Evolutionary conservation across 352 stramenopile genomes (phyloP).

Genomic region (Thalassiosira livingstoniorum): DNA sequence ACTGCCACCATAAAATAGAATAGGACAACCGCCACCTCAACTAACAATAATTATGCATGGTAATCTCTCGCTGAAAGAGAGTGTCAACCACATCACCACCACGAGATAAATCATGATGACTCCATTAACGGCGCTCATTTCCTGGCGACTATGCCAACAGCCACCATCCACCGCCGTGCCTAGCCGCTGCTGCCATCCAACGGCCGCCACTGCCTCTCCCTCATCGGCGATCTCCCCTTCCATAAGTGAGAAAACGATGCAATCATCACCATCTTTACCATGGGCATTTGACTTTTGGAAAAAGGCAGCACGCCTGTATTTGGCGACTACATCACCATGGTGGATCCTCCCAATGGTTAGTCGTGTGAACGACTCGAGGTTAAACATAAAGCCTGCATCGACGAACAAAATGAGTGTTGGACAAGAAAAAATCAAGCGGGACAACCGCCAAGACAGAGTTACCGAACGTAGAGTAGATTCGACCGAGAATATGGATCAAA

Average conservation of each 20-base stretch:
- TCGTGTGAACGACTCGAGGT: slow-evolving; percentile 29
- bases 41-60: background rate
- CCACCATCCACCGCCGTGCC: slow-evolving; percentile 10
- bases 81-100: background rate
- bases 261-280: slow-evolving; percentile 21
- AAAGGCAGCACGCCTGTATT: slow-evolving; percentile 4
- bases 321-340: slow-evolving; percentile 19
- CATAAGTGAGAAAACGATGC: slow-evolving; percentile 10
- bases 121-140: slow-evolving; percentile 6
- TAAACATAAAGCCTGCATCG: slow-evolving; percentile 25
- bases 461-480: background rate
- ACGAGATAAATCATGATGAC: background rate
- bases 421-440: background rate
- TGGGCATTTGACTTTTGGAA: slow-evolving; percentile 35
- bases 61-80: background rate
- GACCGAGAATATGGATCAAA: background rate
- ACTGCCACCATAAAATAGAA: background rate
- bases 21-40: background rate
- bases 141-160: slow-evolving; percentile 7
- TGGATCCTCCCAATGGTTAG: slow-evolving; percentile 31
- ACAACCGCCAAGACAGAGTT: background rate
- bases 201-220: too few species aligned
- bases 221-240: slow-evolving; percentile 22
- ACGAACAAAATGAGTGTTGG: background rate
- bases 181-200: slow-evolving; percentile 15